Evolutionary conservation across 1,139 yeast species (phyloP).

Genomic region (Yarrowia galli): DNA sequence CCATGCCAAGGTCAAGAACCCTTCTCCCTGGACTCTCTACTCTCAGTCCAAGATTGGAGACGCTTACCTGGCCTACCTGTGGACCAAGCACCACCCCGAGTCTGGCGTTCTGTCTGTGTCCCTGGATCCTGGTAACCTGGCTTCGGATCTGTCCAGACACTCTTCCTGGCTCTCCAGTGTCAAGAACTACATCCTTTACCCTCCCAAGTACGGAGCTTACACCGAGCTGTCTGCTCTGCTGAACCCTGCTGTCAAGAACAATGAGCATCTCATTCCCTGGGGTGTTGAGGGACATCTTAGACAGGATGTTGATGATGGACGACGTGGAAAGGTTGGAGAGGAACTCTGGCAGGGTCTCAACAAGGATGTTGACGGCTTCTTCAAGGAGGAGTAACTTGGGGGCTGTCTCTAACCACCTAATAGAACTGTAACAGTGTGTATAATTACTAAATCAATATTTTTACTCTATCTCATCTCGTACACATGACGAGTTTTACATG

Average conservation of each 20-base stretch:
- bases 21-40: conserved; percentile 44
- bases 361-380: conserved; percentile 11
- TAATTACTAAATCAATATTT: neutral
- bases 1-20: conserved; percentile 39
- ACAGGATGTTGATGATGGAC: conserved; percentile 46
- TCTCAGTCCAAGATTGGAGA: conserved; percentile 60
- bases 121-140: conserved; percentile 58
- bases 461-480: conserved; percentile 6
- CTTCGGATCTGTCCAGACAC: conserved; percentile 55
- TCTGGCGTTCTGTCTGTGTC: conserved; percentile 46
- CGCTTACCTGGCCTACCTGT: conserved; percentile 54
- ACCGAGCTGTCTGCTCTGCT: conserved; percentile 57
- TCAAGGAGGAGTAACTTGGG: conserved; percentile 3
- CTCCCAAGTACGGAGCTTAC: conserved; percentile 55
- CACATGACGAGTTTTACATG: neutral
- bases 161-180: conserved; percentile 39
- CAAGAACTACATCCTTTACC: conserved; percentile 44
- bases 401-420: too few relatives aligned
- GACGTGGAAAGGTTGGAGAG: conserved; percentile 9
- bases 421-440: neutral
- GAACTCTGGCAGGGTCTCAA: conserved; percentile 30
- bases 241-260: conserved; percentile 52
- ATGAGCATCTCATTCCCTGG: conserved; percentile 52
- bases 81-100: conserved; percentile 50
- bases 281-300: conserved; percentile 50